Conservation (phyloP, 2,329 filamentous ascomycete species). For the Metarhizium guizhouense region DNA sequence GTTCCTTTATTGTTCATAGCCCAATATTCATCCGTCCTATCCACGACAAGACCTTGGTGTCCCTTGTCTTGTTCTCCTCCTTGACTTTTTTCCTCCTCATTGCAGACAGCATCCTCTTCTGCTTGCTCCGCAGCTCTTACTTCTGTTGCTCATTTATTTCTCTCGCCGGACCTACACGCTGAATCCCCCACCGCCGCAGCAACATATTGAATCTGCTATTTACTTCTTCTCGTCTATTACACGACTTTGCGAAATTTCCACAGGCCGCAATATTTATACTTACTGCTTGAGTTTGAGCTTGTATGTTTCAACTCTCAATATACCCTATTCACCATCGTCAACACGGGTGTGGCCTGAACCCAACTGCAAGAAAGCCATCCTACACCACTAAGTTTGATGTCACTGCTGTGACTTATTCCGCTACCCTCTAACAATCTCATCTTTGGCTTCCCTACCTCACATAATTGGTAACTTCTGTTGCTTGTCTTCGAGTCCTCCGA, state of each 20-base stretch:
- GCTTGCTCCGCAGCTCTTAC: not conserved
- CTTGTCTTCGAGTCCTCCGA: not conserved
- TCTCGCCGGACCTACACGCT: not conserved
- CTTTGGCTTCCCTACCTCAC: not conserved
- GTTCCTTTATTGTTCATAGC: not conserved
- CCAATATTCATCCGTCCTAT: not conserved
- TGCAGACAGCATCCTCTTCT: not conserved
- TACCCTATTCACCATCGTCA: not conserved
- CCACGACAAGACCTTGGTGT: not conserved
- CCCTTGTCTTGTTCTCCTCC: not conserved
- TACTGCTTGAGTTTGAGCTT: conserved; percentile 1
- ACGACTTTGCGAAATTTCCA: not conserved
- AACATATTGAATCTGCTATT: not conserved
- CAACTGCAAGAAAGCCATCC: not conserved
- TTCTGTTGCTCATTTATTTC: not conserved
- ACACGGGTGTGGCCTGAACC: not conserved
- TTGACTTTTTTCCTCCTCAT: not conserved
- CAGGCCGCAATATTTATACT: not conserved
- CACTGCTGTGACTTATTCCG: not conserved
- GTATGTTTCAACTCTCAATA: not conserved
- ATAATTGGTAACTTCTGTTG: not conserved
- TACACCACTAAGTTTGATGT: not conserved
- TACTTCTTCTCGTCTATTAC: not conserved
- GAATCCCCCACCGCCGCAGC: not conserved
- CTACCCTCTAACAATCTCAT: not conserved